phyloP scores from a whole-genome alignment of 2,329 filamentous ascomycete species.

The Intubia oerlemansii region DNA sequence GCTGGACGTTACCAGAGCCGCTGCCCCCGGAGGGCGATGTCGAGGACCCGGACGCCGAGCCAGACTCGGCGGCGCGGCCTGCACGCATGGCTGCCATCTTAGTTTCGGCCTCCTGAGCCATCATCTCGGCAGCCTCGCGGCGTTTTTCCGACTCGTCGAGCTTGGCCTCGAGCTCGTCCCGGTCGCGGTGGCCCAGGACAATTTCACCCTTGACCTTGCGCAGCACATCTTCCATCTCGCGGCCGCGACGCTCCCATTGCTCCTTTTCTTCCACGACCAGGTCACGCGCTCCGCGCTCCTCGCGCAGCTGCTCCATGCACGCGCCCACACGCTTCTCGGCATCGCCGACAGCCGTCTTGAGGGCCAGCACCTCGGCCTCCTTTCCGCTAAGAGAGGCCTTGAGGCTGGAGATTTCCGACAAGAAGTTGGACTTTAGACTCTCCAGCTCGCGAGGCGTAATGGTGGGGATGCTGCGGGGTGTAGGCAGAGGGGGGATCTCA shows the following conservation, averaged over 20 bases:
- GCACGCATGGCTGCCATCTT: slow-evolving; percentile 56
- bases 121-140: slow-evolving; percentile 50
- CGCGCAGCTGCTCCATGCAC: slow-evolving; percentile 62
- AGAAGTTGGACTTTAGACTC: slow-evolving; percentile 70
- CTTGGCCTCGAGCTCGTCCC: slow-evolving; percentile 55
- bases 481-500: slow-evolving; percentile 83
- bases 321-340: slow-evolving; percentile 84
- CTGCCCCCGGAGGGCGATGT: slow-evolving; percentile 15
- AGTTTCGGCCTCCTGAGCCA: slow-evolving; percentile 55
- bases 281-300: slow-evolving; percentile 51
- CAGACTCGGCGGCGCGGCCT: slow-evolving; percentile 20
- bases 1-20: slow-evolving; percentile 9
- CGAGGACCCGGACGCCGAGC: slow-evolving; percentile 14
- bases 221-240: slow-evolving; percentile 69
- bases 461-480: slow-evolving; percentile 73
- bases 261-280: slow-evolving; percentile 53
- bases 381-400: slow-evolving; percentile 82
- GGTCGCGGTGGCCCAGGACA: slow-evolving; percentile 54
- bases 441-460: slow-evolving; percentile 87
- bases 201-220: slow-evolving; percentile 68
- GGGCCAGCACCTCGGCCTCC: slow-evolving; percentile 71
- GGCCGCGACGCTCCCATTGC: slow-evolving; percentile 64
- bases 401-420: slow-evolving; percentile 86
- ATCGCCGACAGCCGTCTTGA: slow-evolving; percentile 74
- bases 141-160: slow-evolving; percentile 59